Evolutionary conservation across 306 rosid species (phyloP).

Genomic region (Albizia julibrissin): DNA sequence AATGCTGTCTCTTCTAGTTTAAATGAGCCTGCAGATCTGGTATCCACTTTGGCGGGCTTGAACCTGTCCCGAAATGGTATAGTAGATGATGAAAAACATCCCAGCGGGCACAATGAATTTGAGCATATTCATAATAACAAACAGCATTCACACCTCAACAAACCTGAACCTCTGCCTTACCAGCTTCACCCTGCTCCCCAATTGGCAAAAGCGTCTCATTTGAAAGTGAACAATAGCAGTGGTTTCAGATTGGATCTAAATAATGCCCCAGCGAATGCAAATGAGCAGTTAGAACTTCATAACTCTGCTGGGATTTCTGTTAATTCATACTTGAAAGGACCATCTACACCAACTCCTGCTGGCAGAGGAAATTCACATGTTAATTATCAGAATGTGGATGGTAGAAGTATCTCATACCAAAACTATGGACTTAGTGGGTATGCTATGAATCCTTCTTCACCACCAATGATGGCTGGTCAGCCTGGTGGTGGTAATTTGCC

Average conservation of each 20-base stretch:
- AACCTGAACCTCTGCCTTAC: constrained; percentile 56
- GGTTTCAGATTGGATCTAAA: constrained; percentile 49
- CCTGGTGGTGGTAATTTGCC: constrained; percentile 70
- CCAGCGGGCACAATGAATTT: constrained; percentile 41
- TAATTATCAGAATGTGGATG: constrained; percentile 73
- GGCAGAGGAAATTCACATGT: constrained; percentile 61
- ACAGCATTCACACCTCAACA: constrained; percentile 61
- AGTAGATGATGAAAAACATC: constrained; percentile 54
- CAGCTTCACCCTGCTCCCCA: constrained; percentile 39
- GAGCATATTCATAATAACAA: constrained; percentile 39
- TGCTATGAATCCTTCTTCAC: constrained; percentile 64
- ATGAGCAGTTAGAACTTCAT: constrained; percentile 54
- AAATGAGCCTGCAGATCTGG: constrained; percentile 73
- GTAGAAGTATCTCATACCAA: constrained; percentile 51
- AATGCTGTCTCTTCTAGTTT: constrained; percentile 57
- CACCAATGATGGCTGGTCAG: constrained; percentile 72
- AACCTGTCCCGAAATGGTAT: constrained; percentile 65
- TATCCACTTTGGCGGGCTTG: constrained; percentile 73
- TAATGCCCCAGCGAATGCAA: constrained; percentile 43
- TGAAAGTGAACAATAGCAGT: constrained; percentile 54
- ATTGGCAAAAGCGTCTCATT: constrained; percentile 40
- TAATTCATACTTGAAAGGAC: constrained; percentile 63
- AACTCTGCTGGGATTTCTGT: constrained; percentile 49
- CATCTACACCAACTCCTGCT: constrained; percentile 52
- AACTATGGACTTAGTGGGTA: constrained; percentile 72